A percentile compares a stretch with the other conserved stretches of the same genome.
These are phyloP conservation scores for Tephrocybe sp. DNA, from an alignment of 768 basidiomycete species.

Conservation along the genomic window DNA sequence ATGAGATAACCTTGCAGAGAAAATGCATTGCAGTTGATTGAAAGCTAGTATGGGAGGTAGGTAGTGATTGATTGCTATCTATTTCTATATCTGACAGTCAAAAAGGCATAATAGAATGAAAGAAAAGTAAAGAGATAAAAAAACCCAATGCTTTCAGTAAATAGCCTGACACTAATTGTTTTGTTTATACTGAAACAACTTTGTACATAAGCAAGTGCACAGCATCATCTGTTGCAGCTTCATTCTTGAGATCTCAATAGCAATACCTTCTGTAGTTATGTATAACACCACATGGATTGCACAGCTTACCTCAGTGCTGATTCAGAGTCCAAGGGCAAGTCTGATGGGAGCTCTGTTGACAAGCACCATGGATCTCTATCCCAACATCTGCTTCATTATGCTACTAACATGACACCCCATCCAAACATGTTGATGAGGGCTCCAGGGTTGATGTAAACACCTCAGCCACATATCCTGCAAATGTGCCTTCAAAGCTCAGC, in stretches of 20 bases:
- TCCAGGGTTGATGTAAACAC: too few species aligned
- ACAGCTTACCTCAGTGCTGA: constrained; percentile 28
- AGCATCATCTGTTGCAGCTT: constrained; percentile 71
- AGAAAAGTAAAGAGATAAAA: too few species aligned
- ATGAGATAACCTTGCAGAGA: too few species aligned
- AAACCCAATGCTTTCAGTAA: too few species aligned
- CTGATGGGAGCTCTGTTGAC: not conserved
- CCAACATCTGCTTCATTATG: constrained; percentile 2
- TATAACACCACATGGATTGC: constrained; percentile 80
- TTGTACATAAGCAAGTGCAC: too few species aligned
- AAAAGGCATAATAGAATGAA: too few species aligned
- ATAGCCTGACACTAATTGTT: too few species aligned
- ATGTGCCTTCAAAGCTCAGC: not conserved
- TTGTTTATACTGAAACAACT: too few species aligned
- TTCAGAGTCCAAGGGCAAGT: not conserved
- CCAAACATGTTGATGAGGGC: constrained; percentile 15
- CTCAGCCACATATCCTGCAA: constrained; percentile 8
- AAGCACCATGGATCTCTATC: constrained; percentile 9
- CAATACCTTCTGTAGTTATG: constrained; percentile 71
- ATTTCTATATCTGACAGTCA: too few species aligned
- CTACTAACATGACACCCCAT: constrained; percentile 24
- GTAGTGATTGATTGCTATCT: too few species aligned
- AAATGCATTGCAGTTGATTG: too few species aligned
- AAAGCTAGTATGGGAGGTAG: too few species aligned
- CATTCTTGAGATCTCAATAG: constrained; percentile 66